Conservation (phyloP, 176 grass and related monocot genomes). For the Musa schizocarpa region DNA sequence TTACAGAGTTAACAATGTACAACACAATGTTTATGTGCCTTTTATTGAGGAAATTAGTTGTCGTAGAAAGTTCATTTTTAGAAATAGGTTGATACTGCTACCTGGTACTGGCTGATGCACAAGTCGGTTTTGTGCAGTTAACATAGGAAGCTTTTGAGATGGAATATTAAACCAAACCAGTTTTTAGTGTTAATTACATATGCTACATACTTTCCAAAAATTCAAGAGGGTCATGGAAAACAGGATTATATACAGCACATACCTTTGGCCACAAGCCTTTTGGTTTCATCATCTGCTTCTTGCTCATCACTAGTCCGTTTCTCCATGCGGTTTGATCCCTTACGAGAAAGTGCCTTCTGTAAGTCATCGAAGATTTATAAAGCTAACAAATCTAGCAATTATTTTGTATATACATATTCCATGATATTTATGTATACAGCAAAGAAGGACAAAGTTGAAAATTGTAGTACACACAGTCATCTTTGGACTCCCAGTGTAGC, state of each 20-base stretch:
- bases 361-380: not conserved
- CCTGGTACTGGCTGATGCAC: too few species aligned
- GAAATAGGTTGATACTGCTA: too few species aligned
- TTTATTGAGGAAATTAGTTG: too few species aligned
- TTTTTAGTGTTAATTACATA: not conserved
- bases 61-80: too few species aligned
- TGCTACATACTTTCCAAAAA: not conserved
- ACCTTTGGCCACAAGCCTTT: not conserved
- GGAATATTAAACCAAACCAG: not conserved
- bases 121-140: too few species aligned
- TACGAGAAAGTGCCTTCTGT: constrained; percentile 5
- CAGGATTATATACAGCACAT: not conserved
- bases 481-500: too few species aligned
- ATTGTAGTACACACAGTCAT: not conserved
- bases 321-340: constrained; percentile 1
- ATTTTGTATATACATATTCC: not conserved
- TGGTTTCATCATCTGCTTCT: not conserved
- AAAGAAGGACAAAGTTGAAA: not conserved
- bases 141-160: too few species aligned
- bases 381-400: not conserved
- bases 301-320: not conserved
- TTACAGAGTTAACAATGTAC: too few species aligned
- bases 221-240: not conserved
- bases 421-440: not conserved
- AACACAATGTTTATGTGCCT: too few species aligned